These are phyloP conservation scores for Ceratobasidium sp. DNA, from an alignment of 1,284 basidiomycete species.

Conservation along the genomic window DNA sequence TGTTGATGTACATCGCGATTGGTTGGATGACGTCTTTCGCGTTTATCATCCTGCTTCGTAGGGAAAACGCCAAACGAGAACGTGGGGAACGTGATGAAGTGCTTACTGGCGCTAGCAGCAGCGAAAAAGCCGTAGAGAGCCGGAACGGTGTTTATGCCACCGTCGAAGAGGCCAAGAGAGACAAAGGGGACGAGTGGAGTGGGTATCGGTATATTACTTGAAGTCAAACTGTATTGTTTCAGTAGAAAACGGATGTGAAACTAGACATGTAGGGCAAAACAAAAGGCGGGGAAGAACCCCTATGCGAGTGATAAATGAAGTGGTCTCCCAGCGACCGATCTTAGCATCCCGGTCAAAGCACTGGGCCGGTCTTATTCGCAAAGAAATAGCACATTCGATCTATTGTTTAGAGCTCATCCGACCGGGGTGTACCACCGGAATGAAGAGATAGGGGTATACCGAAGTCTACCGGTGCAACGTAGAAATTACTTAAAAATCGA, in stretches of 20 bases:
- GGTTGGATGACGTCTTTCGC: slow-evolving; percentile 57
- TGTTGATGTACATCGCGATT: slow-evolving; percentile 58
- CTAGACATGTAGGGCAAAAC: background rate
- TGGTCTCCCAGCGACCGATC: background rate
- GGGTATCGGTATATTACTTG: slow-evolving; percentile 40
- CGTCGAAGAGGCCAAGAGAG: slow-evolving; percentile 40
- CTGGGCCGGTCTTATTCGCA: background rate
- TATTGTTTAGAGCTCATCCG: background rate
- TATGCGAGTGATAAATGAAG: background rate
- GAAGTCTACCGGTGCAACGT: background rate
- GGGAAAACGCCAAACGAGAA: slow-evolving; percentile 67
- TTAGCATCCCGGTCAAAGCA: background rate
- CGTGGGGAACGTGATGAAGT: slow-evolving; percentile 70
- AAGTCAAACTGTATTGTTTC: background rate
- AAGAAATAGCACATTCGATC: background rate
- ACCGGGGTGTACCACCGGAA: background rate
- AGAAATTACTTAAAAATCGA: too few species aligned
- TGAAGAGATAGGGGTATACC: background rate
- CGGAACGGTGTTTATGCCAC: slow-evolving; percentile 20
- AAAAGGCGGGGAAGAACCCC: background rate
- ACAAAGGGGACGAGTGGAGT: slow-evolving; percentile 41
- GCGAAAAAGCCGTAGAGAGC: background rate
- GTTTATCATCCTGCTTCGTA: slow-evolving; percentile 58
- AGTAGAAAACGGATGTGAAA: too few species aligned
- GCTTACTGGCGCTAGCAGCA: slow-evolving; percentile 56